Evolutionary conservation across 768 basidiomycete genomes (phyloP).

Genomic region (Dioszegia hungarica): DNA sequence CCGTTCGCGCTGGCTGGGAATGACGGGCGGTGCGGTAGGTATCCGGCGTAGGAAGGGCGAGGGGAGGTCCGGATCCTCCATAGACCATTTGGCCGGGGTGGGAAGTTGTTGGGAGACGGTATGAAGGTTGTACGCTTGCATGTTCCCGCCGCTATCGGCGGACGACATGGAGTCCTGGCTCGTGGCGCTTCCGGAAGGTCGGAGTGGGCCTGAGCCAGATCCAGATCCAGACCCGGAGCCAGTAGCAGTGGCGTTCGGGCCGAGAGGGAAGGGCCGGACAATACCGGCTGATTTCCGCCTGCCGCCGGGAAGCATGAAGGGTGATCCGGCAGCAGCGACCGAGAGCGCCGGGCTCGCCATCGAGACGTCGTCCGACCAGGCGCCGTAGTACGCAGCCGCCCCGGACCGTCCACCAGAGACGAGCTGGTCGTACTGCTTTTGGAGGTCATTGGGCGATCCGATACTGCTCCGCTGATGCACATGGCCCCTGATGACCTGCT

Average conservation of each 20-base stretch:
- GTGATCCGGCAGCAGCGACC: conserved; percentile 10
- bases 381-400: background rate
- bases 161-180: background rate
- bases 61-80: conserved; percentile 43
- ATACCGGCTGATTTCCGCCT: background rate
- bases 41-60: conserved; percentile 39
- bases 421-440: background rate
- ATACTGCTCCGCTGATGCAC: conserved; percentile 29
- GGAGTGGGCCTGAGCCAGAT: background rate
- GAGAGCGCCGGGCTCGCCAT: conserved; percentile 34
- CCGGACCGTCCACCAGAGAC: background rate
- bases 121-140: background rate
- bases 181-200: background rate
- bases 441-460: conserved; percentile 36
- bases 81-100: conserved; percentile 46
- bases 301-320: background rate
- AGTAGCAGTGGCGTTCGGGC: too few relatives aligned
- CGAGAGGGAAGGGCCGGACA: too few relatives aligned
- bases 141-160: background rate
- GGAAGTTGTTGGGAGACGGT: background rate
- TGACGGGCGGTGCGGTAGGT: conserved; percentile 7
- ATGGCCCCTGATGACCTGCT: conserved; percentile 20
- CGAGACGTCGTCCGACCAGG: conserved; percentile 33
- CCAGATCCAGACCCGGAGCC: too few relatives aligned
- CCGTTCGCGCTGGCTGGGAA: background rate